Evolutionary conservation across 257 asterid species (phyloP), one percentile per base, ranked within the genome.

Genomic region (Catharanthus roseus): DNA sequence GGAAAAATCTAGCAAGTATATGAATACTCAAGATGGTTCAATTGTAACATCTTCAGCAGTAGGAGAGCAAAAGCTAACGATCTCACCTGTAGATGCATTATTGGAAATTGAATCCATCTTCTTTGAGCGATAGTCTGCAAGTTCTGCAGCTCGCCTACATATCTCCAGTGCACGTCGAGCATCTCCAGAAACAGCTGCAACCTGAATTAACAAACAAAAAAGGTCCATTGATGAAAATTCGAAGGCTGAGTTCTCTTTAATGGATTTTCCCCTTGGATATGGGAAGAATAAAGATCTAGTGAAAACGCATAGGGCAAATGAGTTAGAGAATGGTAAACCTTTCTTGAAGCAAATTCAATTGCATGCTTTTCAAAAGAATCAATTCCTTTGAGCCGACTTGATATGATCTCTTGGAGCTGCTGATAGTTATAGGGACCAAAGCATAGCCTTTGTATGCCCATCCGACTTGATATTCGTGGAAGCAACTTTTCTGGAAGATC

Each of bases 361-460:
- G 99, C 96, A 71, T 82, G 85, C 81, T 85, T 85, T 82, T 91
- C 99, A 26, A 93, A 93, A 77, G 86, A 96, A 74, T 86, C 87
- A 68, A 91, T 83, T 75, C 99, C 99, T 74, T 77, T 84, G 50
- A 91, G 85, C 55, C 97, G 99, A 71, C 96, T 91, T 69, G 82
- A 82, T 71, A 93, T 89, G 73, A 93, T 93, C 78, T 93, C 93
- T 79, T 88, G 96, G 81, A 93, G 99, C 82, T 93, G 97, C 82
- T 83, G 95, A 72, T 85, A 86, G 84, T 83, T 89, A 75, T 93
- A 93, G 69, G 99, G 99, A 58, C 95, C 95, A 78, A 89, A 91
- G 88, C 99, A 93, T 81, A 93, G 95, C 89, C 99, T 91, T 78
- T 93, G 99, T 69, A 93, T 85, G 79, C 99, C 97, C 99, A 93